Percentiles rank a stretch among this genome's conserved stretches.
phyloP scores from a whole-genome alignment of 768 basidiomycete genomes.

The Dendrothele bispora region DNA sequence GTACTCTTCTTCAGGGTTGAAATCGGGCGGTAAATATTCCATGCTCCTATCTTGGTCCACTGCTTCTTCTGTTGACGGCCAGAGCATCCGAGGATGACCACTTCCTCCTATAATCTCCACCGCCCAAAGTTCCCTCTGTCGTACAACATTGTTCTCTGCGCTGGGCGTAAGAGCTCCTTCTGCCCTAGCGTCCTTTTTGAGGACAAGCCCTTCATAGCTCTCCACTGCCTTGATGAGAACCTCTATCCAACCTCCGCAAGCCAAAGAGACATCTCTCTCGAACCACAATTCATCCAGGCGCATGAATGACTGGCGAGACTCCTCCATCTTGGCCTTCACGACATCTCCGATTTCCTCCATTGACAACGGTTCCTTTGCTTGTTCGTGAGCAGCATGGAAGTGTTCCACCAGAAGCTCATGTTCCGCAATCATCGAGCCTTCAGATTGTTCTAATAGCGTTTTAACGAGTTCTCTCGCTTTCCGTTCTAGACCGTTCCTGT shows the following conservation, averaged over 20 bases:
- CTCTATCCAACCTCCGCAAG: conserved; percentile 67
- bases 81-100: conserved; percentile 23
- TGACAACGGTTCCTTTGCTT: conserved; percentile 41
- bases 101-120: too few species aligned
- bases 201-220: conserved; percentile 22
- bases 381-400: conserved; percentile 50
- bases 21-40: conserved; percentile 43
- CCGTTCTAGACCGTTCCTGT: conserved; percentile 29
- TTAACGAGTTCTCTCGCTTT: conserved; percentile 34
- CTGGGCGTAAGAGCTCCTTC: too few species aligned
- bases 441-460: conserved; percentile 14
- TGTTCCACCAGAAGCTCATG: conserved; percentile 53
- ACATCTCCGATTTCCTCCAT: conserved; percentile 46
- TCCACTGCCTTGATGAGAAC: conserved; percentile 48
- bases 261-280: conserved; percentile 40
- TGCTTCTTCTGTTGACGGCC: conserved; percentile 20
- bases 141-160: too few species aligned
- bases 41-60: conserved; percentile 27
- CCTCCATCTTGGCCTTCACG: conserved; percentile 55
- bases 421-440: not conserved
- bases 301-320: conserved; percentile 47
- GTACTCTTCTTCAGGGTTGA: conserved; percentile 43
- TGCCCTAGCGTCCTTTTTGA: not conserved
- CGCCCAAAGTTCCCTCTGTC: too few species aligned
- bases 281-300: conserved; percentile 53